A percentile compares a stretch with the other conserved stretches of the same genome.
Evolutionary conservation across 352 stramenopile species (phyloP).

Genomic region (Aphanomyces cochlioides): DNA sequence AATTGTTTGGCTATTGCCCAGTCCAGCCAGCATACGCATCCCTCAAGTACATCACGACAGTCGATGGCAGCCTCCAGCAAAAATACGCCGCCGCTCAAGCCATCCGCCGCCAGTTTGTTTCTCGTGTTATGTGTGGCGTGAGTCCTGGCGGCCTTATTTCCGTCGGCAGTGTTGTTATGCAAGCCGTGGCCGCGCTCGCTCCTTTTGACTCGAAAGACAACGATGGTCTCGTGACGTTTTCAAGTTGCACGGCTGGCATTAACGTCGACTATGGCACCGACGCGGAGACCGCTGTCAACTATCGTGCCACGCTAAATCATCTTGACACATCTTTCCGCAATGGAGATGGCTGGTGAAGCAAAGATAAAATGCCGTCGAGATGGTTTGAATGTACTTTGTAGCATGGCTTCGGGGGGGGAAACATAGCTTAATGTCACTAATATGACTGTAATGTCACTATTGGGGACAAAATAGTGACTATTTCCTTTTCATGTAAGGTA

Average conservation of each 20-base stretch:
- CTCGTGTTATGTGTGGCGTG: conserved; percentile 39
- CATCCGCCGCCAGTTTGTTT: conserved; percentile 31
- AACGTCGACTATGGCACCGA: conserved; percentile 35
- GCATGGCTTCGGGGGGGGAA: too few species aligned
- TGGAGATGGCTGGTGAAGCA: conserved; percentile 34
- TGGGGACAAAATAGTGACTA: too few species aligned
- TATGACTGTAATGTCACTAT: too few species aligned
- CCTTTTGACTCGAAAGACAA: conserved; percentile 32
- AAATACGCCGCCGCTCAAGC: conserved; percentile 33
- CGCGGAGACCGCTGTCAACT: conserved; percentile 30
- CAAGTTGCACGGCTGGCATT: conserved; percentile 40
- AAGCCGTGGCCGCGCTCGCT: conserved; percentile 32
- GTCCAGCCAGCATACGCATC: conserved; percentile 34
- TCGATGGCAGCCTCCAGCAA: conserved; percentile 28
- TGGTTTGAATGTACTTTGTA: conserved; percentile 42
- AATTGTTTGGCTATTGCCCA: conserved; percentile 34
- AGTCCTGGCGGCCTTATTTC: conserved; percentile 36
- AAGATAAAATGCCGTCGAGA: conserved; percentile 38
- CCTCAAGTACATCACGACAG: conserved; percentile 25
- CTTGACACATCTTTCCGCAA: conserved; percentile 34
- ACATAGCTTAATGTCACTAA: too few species aligned
- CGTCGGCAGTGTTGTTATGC: conserved; percentile 29
- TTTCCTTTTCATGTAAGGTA: too few species aligned
- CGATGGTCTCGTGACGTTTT: conserved; percentile 42
- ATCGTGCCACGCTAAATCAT: conserved; percentile 39